Percentiles rank a stretch among this genome's conserved stretches.
Evolutionary conservation across 208 protist species (phyloP).

Genomic region (Acanthamoeba lenticulata): DNA sequence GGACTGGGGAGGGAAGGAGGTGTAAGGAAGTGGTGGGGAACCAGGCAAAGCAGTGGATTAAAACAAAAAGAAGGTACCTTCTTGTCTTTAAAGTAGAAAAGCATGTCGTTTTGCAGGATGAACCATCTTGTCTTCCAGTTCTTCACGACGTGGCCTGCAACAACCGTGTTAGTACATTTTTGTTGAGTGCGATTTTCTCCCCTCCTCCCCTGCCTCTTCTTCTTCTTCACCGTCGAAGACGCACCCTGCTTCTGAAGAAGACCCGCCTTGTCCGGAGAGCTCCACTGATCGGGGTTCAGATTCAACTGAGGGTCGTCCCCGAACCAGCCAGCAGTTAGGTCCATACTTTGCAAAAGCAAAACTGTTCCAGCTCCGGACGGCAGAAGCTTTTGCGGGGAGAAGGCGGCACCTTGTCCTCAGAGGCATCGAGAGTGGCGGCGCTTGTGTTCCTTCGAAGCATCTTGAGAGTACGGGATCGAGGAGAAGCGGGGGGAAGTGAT

Average conservation of each 20-base stretch:
- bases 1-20: background rate
- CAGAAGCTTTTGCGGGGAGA: background rate
- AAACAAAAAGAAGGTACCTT: background rate
- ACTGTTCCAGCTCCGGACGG: background rate
- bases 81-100: slow-evolving; percentile 60
- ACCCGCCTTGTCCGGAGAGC: slow-evolving; percentile 5
- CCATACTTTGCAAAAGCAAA: too few species aligned
- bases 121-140: slow-evolving; percentile 54
- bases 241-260: slow-evolving; percentile 50
- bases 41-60: background rate
- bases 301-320: too few species aligned
- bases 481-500: background rate
- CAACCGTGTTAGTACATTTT: background rate
- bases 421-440: background rate
- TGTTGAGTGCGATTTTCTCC: background rate
- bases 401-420: background rate
- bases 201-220: background rate
- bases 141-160: slow-evolving; percentile 12
- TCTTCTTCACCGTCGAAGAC: background rate
- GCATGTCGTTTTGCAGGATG: slow-evolving; percentile 35
- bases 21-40: background rate
- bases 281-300: slow-evolving; percentile 16
- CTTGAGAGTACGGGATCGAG: background rate
- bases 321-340: too few species aligned
- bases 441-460: slow-evolving; percentile 26